Conservation (phyloP, 768 basidiomycete species). For the Hypholoma sublateritium region DNA sequence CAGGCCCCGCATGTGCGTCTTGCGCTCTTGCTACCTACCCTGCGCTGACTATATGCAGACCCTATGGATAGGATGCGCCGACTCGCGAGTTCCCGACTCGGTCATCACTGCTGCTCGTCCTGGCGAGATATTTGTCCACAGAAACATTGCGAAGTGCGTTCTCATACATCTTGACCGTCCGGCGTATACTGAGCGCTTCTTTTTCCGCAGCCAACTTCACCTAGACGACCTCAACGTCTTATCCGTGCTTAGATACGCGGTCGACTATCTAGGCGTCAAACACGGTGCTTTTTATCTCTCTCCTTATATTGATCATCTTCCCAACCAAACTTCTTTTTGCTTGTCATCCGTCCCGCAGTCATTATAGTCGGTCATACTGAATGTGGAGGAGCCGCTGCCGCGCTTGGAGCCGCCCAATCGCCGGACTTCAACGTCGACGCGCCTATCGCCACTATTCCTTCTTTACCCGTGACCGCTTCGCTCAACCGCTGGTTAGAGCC, state of each 20-base stretch:
- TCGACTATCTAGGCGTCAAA: conserved; percentile 67
- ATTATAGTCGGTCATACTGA: conserved; percentile 80
- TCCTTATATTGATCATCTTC: conserved; percentile 20
- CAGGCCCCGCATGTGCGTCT: conserved; percentile 63
- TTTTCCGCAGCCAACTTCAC: conserved; percentile 68
- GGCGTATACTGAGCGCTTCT: conserved; percentile 2
- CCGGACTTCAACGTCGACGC: conserved; percentile 27
- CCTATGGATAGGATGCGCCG: conserved; percentile 81
- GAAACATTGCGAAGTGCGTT: conserved; percentile 82
- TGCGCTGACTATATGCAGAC: conserved; percentile 39
- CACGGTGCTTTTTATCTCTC: conserved; percentile 60
- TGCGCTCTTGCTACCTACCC: conserved; percentile 4
- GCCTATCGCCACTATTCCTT: conserved; percentile 30
- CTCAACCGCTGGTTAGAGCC: conserved; percentile 75
- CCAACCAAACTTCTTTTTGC: conserved; percentile 27
- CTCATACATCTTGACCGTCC: neutral
- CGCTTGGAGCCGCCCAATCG: conserved; percentile 44
- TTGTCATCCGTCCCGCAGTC: conserved; percentile 44
- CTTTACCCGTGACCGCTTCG: conserved; percentile 39
- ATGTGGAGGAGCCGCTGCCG: conserved; percentile 76
- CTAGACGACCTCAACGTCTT: conserved; percentile 68
- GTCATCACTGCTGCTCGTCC: conserved; percentile 69
- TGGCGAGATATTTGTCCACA: conserved; percentile 80
- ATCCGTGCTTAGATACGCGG: conserved; percentile 74
- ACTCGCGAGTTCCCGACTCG: conserved; percentile 83